These are phyloP conservation scores for Alternaria arbusti DNA, from an alignment of 2,329 filamentous ascomycete species.

Conservation along the genomic window DNA sequence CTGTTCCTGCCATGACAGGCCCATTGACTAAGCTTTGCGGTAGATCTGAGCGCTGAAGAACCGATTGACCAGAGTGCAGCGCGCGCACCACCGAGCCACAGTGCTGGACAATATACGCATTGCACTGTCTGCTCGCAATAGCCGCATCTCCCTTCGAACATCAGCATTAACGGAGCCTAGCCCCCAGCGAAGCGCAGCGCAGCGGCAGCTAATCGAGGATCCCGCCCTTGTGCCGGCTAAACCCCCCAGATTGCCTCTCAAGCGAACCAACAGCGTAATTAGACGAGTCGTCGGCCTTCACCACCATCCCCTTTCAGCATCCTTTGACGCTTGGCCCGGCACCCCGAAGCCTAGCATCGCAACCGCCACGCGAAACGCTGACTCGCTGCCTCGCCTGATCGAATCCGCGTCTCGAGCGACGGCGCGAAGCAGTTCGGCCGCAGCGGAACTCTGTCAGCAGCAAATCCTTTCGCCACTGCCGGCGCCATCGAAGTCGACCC, in stretches of 20 bases:
- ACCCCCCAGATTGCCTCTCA: slow-evolving; percentile 43
- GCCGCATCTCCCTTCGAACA: slow-evolving; percentile 22
- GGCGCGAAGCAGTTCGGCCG: slow-evolving; percentile 16
- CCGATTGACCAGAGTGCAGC: slow-evolving; percentile 24
- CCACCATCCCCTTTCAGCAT: slow-evolving; percentile 25
- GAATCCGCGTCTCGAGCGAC: slow-evolving; percentile 15
- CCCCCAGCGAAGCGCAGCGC: slow-evolving; percentile 39
- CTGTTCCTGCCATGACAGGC: slow-evolving; percentile 5
- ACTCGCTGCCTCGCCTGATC: slow-evolving; percentile 15
- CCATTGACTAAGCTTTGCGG: slow-evolving; percentile 25
- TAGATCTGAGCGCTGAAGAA: slow-evolving; percentile 14
- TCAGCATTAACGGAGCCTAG: slow-evolving; percentile 37
- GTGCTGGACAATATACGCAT: slow-evolving; percentile 42
- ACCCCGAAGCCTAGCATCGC: slow-evolving; percentile 16
- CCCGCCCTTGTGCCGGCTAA: slow-evolving; percentile 46
- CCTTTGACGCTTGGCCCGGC: slow-evolving; percentile 20
- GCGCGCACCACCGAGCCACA: slow-evolving; percentile 28
- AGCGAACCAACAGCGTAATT: slow-evolving; percentile 47
- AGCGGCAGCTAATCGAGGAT: slow-evolving; percentile 48
- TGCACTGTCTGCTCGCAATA: slow-evolving; percentile 24
- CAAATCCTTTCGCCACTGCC: slow-evolving; percentile 33
- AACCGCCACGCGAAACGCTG: slow-evolving; percentile 15
- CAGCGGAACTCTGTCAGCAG: slow-evolving; percentile 27
- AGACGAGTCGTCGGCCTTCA: slow-evolving; percentile 28
- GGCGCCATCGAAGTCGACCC: slow-evolving; percentile 35